A percentile compares a stretch with the other conserved stretches of the same genome.
phyloP scores from a whole-genome alignment of 2,329 filamentous ascomycete genomes.

The Elsinoe batatas region DNA sequence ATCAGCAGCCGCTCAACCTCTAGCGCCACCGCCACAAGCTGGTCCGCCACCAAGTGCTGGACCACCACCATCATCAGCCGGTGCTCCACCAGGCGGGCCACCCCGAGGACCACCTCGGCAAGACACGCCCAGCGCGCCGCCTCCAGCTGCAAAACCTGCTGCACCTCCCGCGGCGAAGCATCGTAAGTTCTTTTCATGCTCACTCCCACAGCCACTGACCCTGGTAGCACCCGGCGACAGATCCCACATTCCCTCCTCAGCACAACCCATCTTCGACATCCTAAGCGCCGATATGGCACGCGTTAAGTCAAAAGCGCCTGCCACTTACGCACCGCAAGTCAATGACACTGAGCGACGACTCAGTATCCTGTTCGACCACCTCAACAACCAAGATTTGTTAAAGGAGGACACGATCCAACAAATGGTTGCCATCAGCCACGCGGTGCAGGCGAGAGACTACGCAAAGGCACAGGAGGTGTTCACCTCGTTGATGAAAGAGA shows the following conservation, averaged over 20 bases:
- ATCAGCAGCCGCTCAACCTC: background rate
- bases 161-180: constrained; percentile 53
- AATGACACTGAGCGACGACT: constrained; percentile 90
- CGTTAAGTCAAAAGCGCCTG: constrained; percentile 73
- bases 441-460: constrained; percentile 34
- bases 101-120: constrained; percentile 40
- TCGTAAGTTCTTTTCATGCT: constrained; percentile 42
- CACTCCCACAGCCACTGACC: constrained; percentile 19
- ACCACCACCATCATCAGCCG: constrained; percentile 33
- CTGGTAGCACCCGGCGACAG: constrained; percentile 55
- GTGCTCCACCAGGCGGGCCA: constrained; percentile 31
- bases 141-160: constrained; percentile 28
- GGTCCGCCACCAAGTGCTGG: constrained; percentile 28
- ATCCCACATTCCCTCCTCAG: constrained; percentile 70
- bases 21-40: constrained; percentile 1
- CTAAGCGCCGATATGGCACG: constrained; percentile 78
- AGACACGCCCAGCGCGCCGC: constrained; percentile 35
- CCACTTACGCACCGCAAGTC: constrained; percentile 79
- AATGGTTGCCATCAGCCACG: constrained; percentile 46
- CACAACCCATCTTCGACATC: constrained; percentile 71
- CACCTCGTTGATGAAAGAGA: constrained; percentile 38
- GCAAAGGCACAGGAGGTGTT: constrained; percentile 37
- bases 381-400: constrained; percentile 90
- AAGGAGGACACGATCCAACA: constrained; percentile 66
- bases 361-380: constrained; percentile 86